Base-by-base conservation (phyloP, 331 rosid genomes). In the Phaseolus coccineus region DNA sequence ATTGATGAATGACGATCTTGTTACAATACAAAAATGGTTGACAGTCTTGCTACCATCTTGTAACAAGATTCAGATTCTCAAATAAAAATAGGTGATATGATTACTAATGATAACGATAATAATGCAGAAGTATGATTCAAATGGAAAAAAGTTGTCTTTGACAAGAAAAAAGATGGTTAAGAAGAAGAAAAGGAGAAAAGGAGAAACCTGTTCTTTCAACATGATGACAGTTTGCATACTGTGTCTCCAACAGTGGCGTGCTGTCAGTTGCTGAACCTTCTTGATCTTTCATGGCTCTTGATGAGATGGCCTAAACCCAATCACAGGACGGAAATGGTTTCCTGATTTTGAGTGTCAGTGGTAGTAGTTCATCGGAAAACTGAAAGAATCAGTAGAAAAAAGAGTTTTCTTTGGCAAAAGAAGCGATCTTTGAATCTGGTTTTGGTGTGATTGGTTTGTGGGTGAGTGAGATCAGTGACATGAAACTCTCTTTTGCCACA, bases 161-260 rank as follows among this genome's bases (percentile, higher is more conserved):
- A 7, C 31, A 30, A 16, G 27, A 6, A 8, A 56, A 19, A 37
- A 55, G 4, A 19, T 2, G 13, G 9, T 8, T 2, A 9, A 42
- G 6, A 9, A 24, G 8, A 10, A 57, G 42, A 61, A 13, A 1
- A 61, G 30, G 11, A 40, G 22, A 19, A 19, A 19, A 19, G 11
- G 6, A 68, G 13, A 25, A 46, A 69, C 74, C 74, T 2, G 74
- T 69, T 69, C 74, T 44, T 69, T 69, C 53, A 22, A 69, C 58
- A 13, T 46, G 24, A 13, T 46, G 24, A 27, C 0, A 6, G 1
- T 6, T 13, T 25, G 6, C 40, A 69, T 46, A 69, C 48, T 46
- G 57, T 24, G 57, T 3, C 0, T 25, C 57, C 57, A 69, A 47
- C 1, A 69, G 46, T 1, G 57, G 74, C 58, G 74, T 1, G 57